phyloP scores from a whole-genome alignment of 2,329 filamentous ascomycete genomes.

The Drechslerella coelobrocha region DNA sequence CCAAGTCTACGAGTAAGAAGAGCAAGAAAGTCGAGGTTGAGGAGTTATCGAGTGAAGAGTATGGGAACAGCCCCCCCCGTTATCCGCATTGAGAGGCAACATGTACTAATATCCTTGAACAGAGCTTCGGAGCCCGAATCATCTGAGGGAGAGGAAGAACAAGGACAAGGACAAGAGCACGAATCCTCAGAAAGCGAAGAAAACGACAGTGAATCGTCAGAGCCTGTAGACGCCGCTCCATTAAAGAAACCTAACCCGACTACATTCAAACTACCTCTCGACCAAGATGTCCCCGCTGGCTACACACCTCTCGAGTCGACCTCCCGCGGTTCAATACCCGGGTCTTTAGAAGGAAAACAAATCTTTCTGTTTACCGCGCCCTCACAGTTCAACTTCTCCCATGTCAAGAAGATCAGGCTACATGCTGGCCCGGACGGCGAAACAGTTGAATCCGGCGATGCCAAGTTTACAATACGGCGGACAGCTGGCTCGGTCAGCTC shows the following conservation, averaged over 20 bases:
- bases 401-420: constrained; percentile 48
- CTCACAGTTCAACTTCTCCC: constrained; percentile 37
- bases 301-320: constrained; percentile 32
- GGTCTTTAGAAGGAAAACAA: constrained; percentile 39
- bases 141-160: constrained; percentile 13
- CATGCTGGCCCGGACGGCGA: constrained; percentile 34
- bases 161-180: constrained; percentile 16
- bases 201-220: constrained; percentile 16
- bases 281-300: constrained; percentile 33
- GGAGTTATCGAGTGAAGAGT: constrained; percentile 43
- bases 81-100: neutral
- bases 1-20: constrained; percentile 26
- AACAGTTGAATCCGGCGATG: constrained; percentile 27
- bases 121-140: neutral
- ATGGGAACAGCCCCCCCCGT: neutral
- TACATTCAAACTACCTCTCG: constrained; percentile 34
- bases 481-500: constrained; percentile 29
- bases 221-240: constrained; percentile 7
- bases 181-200: constrained; percentile 17
- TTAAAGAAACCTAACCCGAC: neutral
- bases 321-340: constrained; percentile 23
- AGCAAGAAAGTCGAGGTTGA: constrained; percentile 33
- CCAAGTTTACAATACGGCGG: constrained; percentile 35
- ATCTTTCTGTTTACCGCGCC: constrained; percentile 45
- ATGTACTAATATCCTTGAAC: constrained; percentile 8